A percentile compares a stretch with the other conserved stretches of the same genome.
phyloP scores from a whole-genome alignment of 176 grass and related monocot genomes.

The Puya raimondii region DNA sequence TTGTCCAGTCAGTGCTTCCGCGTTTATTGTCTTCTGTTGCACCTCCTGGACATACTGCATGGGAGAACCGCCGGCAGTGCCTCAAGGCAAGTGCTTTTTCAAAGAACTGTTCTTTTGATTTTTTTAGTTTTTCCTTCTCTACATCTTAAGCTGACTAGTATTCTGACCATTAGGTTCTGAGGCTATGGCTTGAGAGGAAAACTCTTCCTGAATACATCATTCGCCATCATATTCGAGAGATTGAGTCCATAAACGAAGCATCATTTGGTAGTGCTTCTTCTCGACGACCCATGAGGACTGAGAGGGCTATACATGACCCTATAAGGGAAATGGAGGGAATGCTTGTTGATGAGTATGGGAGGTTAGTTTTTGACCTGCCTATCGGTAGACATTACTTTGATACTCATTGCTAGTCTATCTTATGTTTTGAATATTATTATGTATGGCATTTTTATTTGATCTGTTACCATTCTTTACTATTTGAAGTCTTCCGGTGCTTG shows the following conservation, averaged over 20 bases:
- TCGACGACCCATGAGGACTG: slow-evolving; percentile 54
- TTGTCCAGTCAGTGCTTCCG: slow-evolving; percentile 86
- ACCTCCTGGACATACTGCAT: slow-evolving; percentile 82
- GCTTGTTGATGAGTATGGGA: slow-evolving; percentile 98
- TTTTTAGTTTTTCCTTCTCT: neutral
- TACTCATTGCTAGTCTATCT: neutral
- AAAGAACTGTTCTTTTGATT: neutral
- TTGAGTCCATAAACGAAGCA: slow-evolving; percentile 69
- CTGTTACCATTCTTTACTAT: no score
- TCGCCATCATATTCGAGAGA: slow-evolving; percentile 80
- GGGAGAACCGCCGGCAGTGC: slow-evolving; percentile 94
- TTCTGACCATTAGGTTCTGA: slow-evolving; percentile 66
- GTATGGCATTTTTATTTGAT: no score
- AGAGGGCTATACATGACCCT: slow-evolving; percentile 94
- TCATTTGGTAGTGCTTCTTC: slow-evolving; percentile 55
- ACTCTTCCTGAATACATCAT: slow-evolving; percentile 82
- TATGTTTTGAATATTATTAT: neutral
- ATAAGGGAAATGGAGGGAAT: slow-evolving; percentile 83
- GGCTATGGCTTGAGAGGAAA: slow-evolving; percentile 92
- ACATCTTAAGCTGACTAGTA: neutral
- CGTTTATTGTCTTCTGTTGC: slow-evolving; percentile 68
- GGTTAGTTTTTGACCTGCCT: slow-evolving; percentile 29
- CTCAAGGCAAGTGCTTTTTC: slow-evolving; percentile 62
- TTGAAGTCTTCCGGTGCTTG: no score
- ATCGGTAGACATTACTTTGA: neutral